Evolutionary conservation across 345 rosid genomes (phyloP), one percentile per base, ranked within the genome.

Genomic region (Heritiera littoralis): DNA sequence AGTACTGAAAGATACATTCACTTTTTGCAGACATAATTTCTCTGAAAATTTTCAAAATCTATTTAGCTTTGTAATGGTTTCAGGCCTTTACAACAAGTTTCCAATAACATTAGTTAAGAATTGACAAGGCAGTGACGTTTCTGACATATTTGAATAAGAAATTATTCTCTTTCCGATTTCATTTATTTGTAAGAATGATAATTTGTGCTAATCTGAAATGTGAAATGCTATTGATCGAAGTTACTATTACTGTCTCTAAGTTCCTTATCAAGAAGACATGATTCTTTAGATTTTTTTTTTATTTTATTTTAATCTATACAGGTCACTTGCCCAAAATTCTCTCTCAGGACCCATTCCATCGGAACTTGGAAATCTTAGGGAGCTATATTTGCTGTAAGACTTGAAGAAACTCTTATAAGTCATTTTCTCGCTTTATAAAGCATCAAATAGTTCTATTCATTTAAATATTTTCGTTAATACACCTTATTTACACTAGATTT

Each of bases 281-380:
- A 68, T 45, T 40, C 35, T 45, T 45, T 45, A 11, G 32, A 45
- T 56, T 56, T 1, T n/a, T 56, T n/a, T n/a, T 56, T 56, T 56
- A n/a, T 15, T 67, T 2, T 2, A 48, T 48, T 48, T 63, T 40
- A 13, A 23, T 75, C 38, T 81, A 66, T 63, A 11, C 14, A 76
- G 83, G 56, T 78, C 88, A 52, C 4, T 88, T 23, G 79, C 73
- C 11, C 75, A n/a, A 38, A 88, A 84, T 78, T 60, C 54, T 0
- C 71, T 88, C 7, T 83, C 84, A 0, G 89, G 89, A 73, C 63
- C 79, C 35, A 55, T 88, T 40, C 89, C 89, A 0, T 63, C 66
- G 70, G 86, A 84, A 72, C 61, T 88, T 43, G 90, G 90, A 65
- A 73, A 61, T 49, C 86, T 88, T 9, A 69, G 48, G 12, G 66